phyloP scores from a whole-genome alignment of 345 rosid species.

The Dipteronia sinensis region DNA sequence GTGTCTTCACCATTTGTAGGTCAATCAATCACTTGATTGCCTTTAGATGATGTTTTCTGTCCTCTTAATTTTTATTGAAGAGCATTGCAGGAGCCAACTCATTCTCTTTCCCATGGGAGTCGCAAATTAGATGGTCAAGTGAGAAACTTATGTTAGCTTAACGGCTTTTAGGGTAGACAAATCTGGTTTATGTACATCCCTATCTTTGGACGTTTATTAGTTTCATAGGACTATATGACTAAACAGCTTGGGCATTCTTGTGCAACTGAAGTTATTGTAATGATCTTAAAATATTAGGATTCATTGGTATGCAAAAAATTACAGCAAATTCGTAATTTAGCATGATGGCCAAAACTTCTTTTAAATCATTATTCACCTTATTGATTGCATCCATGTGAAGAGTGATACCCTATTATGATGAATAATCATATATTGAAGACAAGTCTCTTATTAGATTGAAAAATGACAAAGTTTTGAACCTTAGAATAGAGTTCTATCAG shows the following conservation, averaged over 20 bases:
- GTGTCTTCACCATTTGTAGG: background rate
- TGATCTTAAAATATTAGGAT: background rate
- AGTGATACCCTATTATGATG: background rate
- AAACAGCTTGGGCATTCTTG: background rate
- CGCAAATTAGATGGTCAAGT: background rate
- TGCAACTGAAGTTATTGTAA: background rate
- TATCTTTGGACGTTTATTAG: background rate
- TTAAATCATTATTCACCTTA: background rate
- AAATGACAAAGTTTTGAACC: background rate
- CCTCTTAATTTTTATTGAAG: background rate
- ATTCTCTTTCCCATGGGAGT: background rate
- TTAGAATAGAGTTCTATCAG: background rate
- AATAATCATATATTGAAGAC: slow-evolving; percentile 1
- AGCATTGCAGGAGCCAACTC: background rate
- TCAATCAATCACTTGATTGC: background rate
- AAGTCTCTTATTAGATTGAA: background rate
- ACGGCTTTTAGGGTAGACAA: background rate
- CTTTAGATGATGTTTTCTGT: background rate
- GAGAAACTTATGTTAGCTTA: background rate
- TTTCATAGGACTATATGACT: background rate
- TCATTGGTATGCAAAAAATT: background rate
- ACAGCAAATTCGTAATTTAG: background rate
- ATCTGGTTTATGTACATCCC: background rate
- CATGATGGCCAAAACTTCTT: background rate
- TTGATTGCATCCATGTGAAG: background rate